Conservation (phyloP, 2,329 filamentous ascomycete genomes). For the Aureobasidium leucospermi region DNA sequence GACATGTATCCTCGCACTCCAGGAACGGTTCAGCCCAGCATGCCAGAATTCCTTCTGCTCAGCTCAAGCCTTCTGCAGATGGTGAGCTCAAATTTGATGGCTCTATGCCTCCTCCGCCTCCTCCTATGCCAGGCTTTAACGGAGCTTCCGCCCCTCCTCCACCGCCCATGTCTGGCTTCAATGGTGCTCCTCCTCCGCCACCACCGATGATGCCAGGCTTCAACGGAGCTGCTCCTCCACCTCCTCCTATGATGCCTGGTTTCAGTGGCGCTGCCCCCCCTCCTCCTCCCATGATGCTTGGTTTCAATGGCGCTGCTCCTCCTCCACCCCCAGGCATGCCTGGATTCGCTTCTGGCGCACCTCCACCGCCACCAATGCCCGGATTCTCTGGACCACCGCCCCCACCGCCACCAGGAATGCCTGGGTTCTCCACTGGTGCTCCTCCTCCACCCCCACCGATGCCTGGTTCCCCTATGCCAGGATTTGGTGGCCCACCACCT, state of each 20-base stretch:
- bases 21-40: neutral
- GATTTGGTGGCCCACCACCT: slow-evolving; percentile 33
- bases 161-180: slow-evolving; percentile 20
- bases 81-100: slow-evolving; percentile 29
- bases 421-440: slow-evolving; percentile 33
- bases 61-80: neutral
- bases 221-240: slow-evolving; percentile 42
- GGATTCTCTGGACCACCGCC: slow-evolving; percentile 46
- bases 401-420: slow-evolving; percentile 47
- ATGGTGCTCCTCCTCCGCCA: slow-evolving; percentile 33
- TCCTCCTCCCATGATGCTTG: slow-evolving; percentile 38
- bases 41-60: neutral
- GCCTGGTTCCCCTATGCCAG: slow-evolving; percentile 41
- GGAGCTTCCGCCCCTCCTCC: neutral
- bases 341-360: slow-evolving; percentile 32
- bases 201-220: slow-evolving; percentile 41
- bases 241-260: slow-evolving; percentile 39
- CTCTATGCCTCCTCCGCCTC: slow-evolving; percentile 22
- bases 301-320: slow-evolving; percentile 31
- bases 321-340: slow-evolving; percentile 41
- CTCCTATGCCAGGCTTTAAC: slow-evolving; percentile 23
- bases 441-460: slow-evolving; percentile 35
- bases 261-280: slow-evolving; percentile 32
- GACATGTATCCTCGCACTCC: neutral
- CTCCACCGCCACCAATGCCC: slow-evolving; percentile 44